Evolutionary conservation across 345 rosid genomes (phyloP).

Genomic region (Eucalyptus pauciflora): DNA sequence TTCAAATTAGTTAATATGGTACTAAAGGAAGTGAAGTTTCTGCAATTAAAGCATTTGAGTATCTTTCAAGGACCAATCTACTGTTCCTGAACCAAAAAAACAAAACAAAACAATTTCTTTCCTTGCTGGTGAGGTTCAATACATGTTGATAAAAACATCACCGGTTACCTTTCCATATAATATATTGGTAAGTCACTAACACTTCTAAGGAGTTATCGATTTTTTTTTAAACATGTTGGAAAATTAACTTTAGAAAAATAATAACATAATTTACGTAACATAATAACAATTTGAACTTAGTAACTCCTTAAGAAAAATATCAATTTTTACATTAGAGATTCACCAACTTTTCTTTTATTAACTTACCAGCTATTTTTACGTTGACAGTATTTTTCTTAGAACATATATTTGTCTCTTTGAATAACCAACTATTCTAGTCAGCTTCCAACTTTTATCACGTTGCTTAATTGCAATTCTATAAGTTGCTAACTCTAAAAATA

Average conservation of each 20-base stretch:
- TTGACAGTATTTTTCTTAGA: too few species aligned
- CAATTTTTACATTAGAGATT: neutral
- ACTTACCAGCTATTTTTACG: neutral
- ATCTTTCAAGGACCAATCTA: neutral
- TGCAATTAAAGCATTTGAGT: neutral
- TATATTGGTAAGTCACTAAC: neutral
- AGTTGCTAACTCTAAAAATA: neutral
- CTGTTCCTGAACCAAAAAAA: neutral
- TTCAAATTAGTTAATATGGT: neutral
- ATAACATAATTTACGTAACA: too few species aligned
- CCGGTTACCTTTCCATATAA: neutral
- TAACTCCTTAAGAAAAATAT: neutral
- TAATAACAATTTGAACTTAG: too few species aligned
- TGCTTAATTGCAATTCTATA: neutral
- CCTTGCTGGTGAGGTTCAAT: neutral
- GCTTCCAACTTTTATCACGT: too few species aligned
- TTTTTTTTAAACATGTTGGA: too few species aligned
- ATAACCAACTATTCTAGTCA: too few species aligned
- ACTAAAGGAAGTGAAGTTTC: neutral
- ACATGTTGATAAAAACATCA: neutral
- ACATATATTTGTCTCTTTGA: too few species aligned
- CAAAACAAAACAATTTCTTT: neutral
- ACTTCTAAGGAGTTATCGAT: neutral
- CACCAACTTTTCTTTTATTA: neutral
- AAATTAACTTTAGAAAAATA: too few species aligned